phyloP scores from a whole-genome alignment of 169 alveolate species.

The Fabrea salina region DNA sequence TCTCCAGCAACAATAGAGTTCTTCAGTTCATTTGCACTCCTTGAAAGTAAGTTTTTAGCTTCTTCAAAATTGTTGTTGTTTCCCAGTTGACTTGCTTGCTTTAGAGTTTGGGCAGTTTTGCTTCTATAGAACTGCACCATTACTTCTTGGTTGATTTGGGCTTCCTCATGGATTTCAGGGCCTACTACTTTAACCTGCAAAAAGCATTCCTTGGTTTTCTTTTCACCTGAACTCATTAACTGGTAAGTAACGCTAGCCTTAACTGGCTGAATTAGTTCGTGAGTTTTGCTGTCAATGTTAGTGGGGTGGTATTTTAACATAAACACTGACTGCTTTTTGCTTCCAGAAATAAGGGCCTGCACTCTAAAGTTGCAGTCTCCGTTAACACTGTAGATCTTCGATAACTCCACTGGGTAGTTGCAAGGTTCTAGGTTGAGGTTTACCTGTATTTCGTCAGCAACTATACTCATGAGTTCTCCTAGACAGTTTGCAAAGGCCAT shows the following conservation, averaged over 20 bases:
- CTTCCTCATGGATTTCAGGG: too few relatives aligned
- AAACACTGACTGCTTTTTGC: constrained; percentile 2
- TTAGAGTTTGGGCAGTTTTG: constrained; percentile 5
- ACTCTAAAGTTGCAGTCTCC: background rate
- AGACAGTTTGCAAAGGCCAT: constrained; percentile 63
- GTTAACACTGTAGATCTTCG: background rate
- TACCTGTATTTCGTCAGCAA: constrained; percentile 43
- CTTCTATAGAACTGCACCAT: constrained; percentile 18
- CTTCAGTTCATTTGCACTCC: background rate
- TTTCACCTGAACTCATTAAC: background rate
- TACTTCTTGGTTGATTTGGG: constrained; percentile 9
- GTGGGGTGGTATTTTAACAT: too few relatives aligned
- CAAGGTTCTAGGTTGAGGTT: background rate
- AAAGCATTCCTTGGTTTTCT: background rate
- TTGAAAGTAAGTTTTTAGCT: background rate
- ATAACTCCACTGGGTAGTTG: background rate
- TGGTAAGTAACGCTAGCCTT: background rate
- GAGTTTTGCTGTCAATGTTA: too few relatives aligned
- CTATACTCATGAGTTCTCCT: constrained; percentile 59
- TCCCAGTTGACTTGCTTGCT: constrained; percentile 13
- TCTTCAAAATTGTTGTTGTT: background rate
- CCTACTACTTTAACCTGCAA: too few relatives aligned
- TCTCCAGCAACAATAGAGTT: background rate
- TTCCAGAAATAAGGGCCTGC: background rate
- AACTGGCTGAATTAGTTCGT: background rate